These are phyloP conservation scores for Aphanoascus verrucosus DNA, from an alignment of 2,329 filamentous ascomycete genomes.

Conservation along the genomic window DNA sequence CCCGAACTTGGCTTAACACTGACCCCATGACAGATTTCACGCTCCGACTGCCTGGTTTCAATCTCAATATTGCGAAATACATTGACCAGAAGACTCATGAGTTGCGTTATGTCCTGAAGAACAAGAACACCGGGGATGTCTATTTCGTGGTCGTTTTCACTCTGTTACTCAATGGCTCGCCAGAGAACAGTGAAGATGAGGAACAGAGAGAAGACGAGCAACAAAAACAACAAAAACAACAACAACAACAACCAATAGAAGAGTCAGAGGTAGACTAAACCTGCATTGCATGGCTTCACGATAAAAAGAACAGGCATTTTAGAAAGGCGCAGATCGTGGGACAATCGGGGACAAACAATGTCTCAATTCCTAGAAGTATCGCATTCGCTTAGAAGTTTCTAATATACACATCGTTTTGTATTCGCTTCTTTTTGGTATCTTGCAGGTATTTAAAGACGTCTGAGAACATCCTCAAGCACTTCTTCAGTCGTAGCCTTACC, in stretches of 20 bases:
- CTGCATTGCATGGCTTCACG: neutral
- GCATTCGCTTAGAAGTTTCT: neutral
- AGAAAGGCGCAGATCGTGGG: neutral
- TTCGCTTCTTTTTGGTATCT: neutral
- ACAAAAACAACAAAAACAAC: neutral
- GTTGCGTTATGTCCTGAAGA: conserved; percentile 85
- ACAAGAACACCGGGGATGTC: conserved; percentile 59
- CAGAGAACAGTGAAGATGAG: conserved; percentile 17
- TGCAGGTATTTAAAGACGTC: conserved; percentile 8
- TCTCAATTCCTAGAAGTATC: neutral
- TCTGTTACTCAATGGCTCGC: conserved; percentile 46
- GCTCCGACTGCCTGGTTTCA: conserved; percentile 30
- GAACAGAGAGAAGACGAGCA: conserved; percentile 14
- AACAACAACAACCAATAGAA: neutral
- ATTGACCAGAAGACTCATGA: conserved; percentile 62
- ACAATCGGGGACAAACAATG: no score
- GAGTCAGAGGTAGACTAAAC: conserved; percentile 20
- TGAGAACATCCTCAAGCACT: conserved; percentile 78
- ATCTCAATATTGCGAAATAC: conserved; percentile 28
- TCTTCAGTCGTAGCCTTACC: conserved; percentile 76
- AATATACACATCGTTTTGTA: neutral
- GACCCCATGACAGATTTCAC: conserved; percentile 25
- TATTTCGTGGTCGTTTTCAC: conserved; percentile 77
- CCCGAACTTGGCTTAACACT: neutral
- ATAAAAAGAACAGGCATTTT: neutral